Evolutionary conservation across 305 asterid genomes (phyloP), one percentile per base, ranked within the genome.

Genomic region (Solanum hybrid): DNA sequence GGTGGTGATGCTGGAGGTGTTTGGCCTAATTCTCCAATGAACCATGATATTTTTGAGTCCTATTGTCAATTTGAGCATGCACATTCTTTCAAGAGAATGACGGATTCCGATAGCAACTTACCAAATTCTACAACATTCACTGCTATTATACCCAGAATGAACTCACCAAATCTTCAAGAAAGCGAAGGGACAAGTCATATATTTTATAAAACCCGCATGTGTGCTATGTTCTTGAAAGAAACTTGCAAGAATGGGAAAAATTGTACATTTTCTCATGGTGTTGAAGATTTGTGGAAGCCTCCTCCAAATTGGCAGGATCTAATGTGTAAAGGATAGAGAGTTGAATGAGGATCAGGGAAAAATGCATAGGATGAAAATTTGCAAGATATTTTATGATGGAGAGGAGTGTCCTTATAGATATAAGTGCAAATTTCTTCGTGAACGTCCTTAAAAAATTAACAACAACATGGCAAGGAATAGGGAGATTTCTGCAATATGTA

Each of bases 11-110:
- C 89, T 69, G 92, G 91, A 85, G 92, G 92, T n/a, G 89, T 89
- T 26, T 93, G 93, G 94, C 88, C 33, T 57, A 20, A 7, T 57
- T 57, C 69, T 90, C 90, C 91, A 89, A 39, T 37, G 35, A 89
- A 91, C 78, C 76, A 89, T 84, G 93, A 93, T 67, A 91, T 89
- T 5, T 89, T 91, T 8, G 93, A 40, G 40, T 82, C 82, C 64
- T 37, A 82, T 84, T 13, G 31, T 89, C 94, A 92, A 31, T 91
- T 89, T 28, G 95, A 94, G 14, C 91, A 80, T 86, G 87, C 16
- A 1, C 93, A 93, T 14, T 92, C 90, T 3, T 90, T 78, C 67
- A 95, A 94, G 86, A 92, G 91, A 57, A 91, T 90, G 33, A 92
- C 93, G 87, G 82, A 71, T 83, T 91, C 90, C 4, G 95, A 95